These are phyloP conservation scores for Rhizophlyctis rosea DNA, from an alignment of 192 early-diverging fungal genomes.

Conservation along the genomic window DNA sequence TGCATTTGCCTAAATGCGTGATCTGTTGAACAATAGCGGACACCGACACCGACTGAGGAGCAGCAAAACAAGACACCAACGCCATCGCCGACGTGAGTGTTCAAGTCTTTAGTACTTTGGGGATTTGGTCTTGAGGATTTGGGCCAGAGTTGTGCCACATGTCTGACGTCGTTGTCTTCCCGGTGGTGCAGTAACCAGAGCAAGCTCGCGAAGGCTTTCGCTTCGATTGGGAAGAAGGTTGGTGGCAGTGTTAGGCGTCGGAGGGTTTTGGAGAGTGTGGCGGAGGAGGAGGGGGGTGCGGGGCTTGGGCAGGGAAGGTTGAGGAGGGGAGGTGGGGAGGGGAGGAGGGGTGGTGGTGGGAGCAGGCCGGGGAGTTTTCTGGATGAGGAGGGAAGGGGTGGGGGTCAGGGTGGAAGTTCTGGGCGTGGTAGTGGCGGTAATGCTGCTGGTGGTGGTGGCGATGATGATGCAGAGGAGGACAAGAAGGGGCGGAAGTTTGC, in stretches of 20 bases:
- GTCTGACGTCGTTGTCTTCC: slow-evolving; percentile 99
- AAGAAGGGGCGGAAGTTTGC: too few relatives aligned
- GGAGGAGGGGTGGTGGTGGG: too few relatives aligned
- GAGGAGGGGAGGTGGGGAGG: slow-evolving; percentile 30
- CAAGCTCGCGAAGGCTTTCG: slow-evolving; percentile 90
- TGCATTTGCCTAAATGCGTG: too few relatives aligned
- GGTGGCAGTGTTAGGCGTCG: slow-evolving; percentile 77
- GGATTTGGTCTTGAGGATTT: too few relatives aligned
- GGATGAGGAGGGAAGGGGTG: too few relatives aligned
- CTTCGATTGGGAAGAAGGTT: slow-evolving; percentile 74
- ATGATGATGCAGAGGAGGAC: too few relatives aligned
- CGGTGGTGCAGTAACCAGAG: slow-evolving; percentile 90
- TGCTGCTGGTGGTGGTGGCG: slow-evolving; percentile 22
- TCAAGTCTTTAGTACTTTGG: slow-evolving; percentile 68
- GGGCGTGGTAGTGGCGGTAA: slow-evolving; percentile 41
- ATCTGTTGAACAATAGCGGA: too few relatives aligned
- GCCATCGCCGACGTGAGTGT: slow-evolving; percentile 41
- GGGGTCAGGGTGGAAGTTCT: slow-evolving; percentile 39
- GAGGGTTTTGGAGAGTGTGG: slow-evolving; percentile 81
- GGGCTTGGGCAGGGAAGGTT: slow-evolving; percentile 69
- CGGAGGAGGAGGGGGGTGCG: slow-evolving; percentile 91
- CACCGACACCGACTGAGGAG: too few relatives aligned
- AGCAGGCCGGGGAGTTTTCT: too few relatives aligned
- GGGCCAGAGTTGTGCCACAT: too few relatives aligned
- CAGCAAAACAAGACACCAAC: too few relatives aligned